A percentile compares a stretch with the other conserved stretches of the same genome.
Conservation (phyloP, 306 rosid genomes). For the Cucumis melo region DNA sequence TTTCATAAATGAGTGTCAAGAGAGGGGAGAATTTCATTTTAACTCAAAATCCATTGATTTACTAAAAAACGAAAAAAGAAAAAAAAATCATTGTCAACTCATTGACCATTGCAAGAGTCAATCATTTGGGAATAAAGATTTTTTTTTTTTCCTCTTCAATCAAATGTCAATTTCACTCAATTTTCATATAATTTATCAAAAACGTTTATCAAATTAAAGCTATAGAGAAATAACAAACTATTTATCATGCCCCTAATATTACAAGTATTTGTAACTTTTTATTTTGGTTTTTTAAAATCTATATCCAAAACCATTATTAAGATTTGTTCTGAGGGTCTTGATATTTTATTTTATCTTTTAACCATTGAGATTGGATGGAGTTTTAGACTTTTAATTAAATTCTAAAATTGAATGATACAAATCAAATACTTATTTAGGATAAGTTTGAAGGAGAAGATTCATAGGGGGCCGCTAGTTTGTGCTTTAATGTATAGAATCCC, state of each 20-base stretch:
- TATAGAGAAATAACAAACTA: background rate
- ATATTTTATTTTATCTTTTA: too few relatives aligned
- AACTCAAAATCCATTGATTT: background rate
- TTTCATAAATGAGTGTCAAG: too few relatives aligned
- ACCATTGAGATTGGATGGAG: background rate
- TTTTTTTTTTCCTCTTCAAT: background rate
- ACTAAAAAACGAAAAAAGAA: too few relatives aligned
- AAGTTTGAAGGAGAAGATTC: slow-evolving; percentile 1
- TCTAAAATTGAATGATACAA: background rate
- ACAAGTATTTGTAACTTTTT: background rate
- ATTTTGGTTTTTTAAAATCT: background rate
- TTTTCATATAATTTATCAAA: background rate
- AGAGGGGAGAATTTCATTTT: background rate
- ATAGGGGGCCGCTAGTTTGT: background rate
- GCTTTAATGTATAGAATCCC: background rate
- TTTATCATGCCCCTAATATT: background rate
- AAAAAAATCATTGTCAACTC: background rate
- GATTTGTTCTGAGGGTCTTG: too few relatives aligned
- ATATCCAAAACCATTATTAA: too few relatives aligned
- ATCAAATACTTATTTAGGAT: background rate
- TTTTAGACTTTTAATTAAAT: background rate
- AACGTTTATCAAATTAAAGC: background rate
- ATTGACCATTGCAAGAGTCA: background rate
- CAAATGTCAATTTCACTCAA: background rate
- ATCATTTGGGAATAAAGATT: background rate